phyloP scores from a whole-genome alignment of 2,329 filamentous ascomycete species.

The Calonectria leucothoes region DNA sequence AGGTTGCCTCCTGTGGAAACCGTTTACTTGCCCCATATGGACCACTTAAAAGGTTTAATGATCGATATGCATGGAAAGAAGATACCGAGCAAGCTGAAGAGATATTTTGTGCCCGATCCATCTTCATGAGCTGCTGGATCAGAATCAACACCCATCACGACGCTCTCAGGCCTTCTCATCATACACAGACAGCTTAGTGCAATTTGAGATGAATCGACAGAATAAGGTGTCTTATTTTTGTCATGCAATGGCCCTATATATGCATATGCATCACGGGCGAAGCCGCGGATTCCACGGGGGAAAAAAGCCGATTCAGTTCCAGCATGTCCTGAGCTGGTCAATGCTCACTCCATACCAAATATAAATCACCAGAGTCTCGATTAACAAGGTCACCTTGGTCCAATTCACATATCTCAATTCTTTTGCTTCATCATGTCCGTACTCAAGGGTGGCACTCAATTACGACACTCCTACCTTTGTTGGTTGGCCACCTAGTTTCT shows the following conservation, averaged over 20 bases:
- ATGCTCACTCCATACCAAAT: background rate
- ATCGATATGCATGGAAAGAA: constrained; percentile 77
- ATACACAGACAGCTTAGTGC: background rate
- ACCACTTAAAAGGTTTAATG: constrained; percentile 84
- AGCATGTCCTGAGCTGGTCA: background rate
- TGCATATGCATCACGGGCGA: background rate
- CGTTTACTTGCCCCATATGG: constrained; percentile 90
- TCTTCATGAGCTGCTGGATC: background rate
- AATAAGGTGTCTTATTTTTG: background rate
- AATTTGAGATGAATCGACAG: background rate
- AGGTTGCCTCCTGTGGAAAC: constrained; percentile 90
- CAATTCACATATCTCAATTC: background rate
- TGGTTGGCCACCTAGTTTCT: background rate
- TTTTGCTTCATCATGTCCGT: background rate
- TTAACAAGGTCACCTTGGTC: background rate
- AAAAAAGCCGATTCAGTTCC: background rate
- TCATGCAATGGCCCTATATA: background rate
- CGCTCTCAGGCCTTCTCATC: background rate
- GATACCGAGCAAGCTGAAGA: constrained; percentile 73
- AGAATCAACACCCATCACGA: too few species aligned
- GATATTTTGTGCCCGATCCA: constrained; percentile 76
- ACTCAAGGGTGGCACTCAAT: background rate
- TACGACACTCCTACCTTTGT: background rate
- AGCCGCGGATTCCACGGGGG: background rate
- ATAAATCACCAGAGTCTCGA: background rate